Conservation (phyloP, 768 basidiomycete genomes). For the Lanmaoa pseudosensibilis region DNA sequence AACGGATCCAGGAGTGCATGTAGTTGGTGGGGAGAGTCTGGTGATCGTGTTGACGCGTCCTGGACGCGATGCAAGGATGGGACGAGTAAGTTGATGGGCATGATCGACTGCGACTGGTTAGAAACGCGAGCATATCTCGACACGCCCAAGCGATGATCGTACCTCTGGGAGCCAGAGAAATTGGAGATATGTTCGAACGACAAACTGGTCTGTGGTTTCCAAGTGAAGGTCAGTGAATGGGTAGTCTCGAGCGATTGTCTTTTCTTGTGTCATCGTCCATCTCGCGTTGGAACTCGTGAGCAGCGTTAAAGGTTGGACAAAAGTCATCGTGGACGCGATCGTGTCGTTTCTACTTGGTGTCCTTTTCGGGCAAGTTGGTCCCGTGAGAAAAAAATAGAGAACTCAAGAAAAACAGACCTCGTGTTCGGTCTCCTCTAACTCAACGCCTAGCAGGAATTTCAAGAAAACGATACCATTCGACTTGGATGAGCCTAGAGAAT, state of each 20-base stretch:
- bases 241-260: slow-evolving; percentile 53
- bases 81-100: slow-evolving; percentile 60
- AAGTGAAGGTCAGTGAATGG: slow-evolving; percentile 46
- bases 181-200: slow-evolving; percentile 67
- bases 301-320: slow-evolving; percentile 22
- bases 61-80: slow-evolving; percentile 56
- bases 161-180: slow-evolving; percentile 81
- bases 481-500: no score
- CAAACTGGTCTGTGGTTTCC: slow-evolving; percentile 56
- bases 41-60: slow-evolving; percentile 29
- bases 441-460: no score
- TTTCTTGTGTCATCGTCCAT: slow-evolving; percentile 65
- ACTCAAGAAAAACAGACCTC: no score
- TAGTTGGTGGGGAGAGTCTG: slow-evolving; percentile 48
- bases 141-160: slow-evolving; percentile 1
- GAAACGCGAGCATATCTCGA: slow-evolving; percentile 1
- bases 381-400: no score
- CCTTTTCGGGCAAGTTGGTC: no score
- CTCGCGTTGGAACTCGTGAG: slow-evolving; percentile 28
- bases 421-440: no score
- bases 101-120: slow-evolving; percentile 55
- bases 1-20: slow-evolving; percentile 61
- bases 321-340: slow-evolving; percentile 11
- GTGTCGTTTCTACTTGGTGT: no score
- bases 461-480: no score